Evolutionary conservation across 257 asterid species (phyloP), one percentile per base, ranked within the genome.

Genomic region (Avicennia marina): DNA sequence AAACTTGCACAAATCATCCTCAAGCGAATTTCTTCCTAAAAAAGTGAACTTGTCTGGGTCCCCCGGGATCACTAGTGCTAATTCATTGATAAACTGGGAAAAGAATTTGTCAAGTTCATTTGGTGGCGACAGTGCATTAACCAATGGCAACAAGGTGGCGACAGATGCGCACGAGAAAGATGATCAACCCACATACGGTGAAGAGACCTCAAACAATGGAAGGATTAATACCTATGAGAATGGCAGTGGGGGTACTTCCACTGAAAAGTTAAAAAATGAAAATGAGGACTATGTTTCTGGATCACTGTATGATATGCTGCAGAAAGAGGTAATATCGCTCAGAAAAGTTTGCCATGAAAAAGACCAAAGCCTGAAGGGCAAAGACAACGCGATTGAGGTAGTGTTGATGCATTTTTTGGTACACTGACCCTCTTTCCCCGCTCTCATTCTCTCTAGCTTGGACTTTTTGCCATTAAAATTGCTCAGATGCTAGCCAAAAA

Each of bases 281-380:
- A 73, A 68, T 58, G 83, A 76, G 63, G 95, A 90, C 72, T 71
- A 9, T 65, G 90, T 90, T 40, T 86, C 95, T 56, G 97, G 95
- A 25, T 34, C 60, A 45, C 44, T 83, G 56, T 83, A 83, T 53
- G 88, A 83, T 64, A 71, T 80, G 76, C 70, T 80, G 71, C 88
- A 83, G 71, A 83, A 78, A 70, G 93, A 80, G 75, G 93, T 80
- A 41, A 64, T 74, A 43, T 21, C 61, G 31, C 68, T 80, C 64
- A 73, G 73, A 39, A 84, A 75, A 65, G 77, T 81, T 60, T 81
- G 89, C 65, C 68, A 62, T 24, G 84, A 71, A 70, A 81, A 84
- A 71, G 83, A 78, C 62, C 88, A 78, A 57, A 59, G 66, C 71
- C 70, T 81, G 31, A 84, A 78, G 73, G 86, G 78, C 65, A 84